Evolutionary conservation across 179 eudicot species (phyloP), one percentile per base, ranked within the genome.

Genomic region (Pouteria campechiana): DNA sequence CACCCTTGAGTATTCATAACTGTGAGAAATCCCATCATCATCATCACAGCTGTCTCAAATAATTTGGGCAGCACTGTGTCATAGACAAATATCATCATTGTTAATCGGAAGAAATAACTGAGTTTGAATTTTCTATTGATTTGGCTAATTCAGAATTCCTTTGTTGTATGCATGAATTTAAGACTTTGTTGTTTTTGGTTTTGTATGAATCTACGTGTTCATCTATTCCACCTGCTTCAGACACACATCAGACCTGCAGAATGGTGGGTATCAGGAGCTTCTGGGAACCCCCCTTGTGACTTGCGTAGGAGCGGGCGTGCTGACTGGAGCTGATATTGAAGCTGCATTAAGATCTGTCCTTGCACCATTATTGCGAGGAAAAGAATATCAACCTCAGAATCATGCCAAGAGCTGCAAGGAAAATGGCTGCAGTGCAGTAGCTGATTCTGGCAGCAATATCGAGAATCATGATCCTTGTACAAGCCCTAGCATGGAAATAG

Each of bases 221-320:
- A n/a, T n/a, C n/a, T n/a, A n/a, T n/a, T n/a, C n/a, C n/a, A 17
- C 44, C 18, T 52, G 48, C 29, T 41, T 3, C 52, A 59, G 65
- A 54, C 39, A 37, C 27, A 37, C 50, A 33, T 44, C 61, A 44
- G 69, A 76, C 52, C 61, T 41, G 42, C 23, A 38, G 45, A 58
- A 59, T 55, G 57, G 32, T 48, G 43, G 50, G 60, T 78, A 74
- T 50, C 67, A 81, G 69, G 87, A 87, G 79, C 76, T 64, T 44
- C 48, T 77, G 43, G 69, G 88, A 62, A 69, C 94, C 21, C 96
- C 99, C 15, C 70, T 83, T 35, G 78, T 92, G 43, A 77, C 89
- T 34, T 67, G 45, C 54, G 37, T 87, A 49, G 88, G 67, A 53
- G 67, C 58, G 29, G 84, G 68, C 52, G 58, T 63, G 22, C 60